Conservation (phyloP, 371 early-diverging fungal genomes). For the Mucor piriformis region DNA sequence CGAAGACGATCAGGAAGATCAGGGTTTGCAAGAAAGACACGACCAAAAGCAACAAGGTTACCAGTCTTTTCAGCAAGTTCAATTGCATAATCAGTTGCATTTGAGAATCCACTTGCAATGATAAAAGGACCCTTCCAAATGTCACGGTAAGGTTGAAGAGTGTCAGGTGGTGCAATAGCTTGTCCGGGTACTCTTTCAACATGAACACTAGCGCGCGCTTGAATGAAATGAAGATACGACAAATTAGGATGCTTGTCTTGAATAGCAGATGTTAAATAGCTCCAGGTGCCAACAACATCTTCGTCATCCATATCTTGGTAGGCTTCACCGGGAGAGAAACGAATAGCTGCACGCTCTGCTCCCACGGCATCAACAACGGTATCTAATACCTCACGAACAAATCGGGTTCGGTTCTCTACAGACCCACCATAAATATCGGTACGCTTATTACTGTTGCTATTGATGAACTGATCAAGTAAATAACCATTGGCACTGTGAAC, state of each 20-base stretch:
- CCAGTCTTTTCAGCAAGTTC: conserved; percentile 10
- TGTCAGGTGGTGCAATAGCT: conserved; percentile 1
- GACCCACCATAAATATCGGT: conserved; percentile 69
- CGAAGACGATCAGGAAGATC: conserved; percentile 22
- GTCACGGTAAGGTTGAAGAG: conserved; percentile 32
- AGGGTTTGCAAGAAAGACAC: conserved; percentile 26
- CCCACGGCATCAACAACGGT: conserved; percentile 48
- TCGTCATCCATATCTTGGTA: conserved; percentile 37
- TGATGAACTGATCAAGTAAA: conserved; percentile 61
- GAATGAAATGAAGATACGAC: conserved; percentile 39
- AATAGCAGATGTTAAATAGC: conserved; percentile 20
- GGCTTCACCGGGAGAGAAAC: conserved; percentile 18
- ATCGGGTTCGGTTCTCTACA: conserved; percentile 72
- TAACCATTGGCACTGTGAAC: conserved; percentile 75
- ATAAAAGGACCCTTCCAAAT: conserved; percentile 37
- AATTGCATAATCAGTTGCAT: conserved; percentile 7
- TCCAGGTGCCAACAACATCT: conserved; percentile 32
- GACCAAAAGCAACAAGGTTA: conserved; percentile 22
- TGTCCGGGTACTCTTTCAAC: neutral
- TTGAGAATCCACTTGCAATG: conserved; percentile 32
- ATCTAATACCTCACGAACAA: conserved; percentile 60
- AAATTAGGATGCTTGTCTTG: conserved; percentile 26
- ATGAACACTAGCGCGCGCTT: conserved; percentile 23
- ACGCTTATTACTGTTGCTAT: conserved; percentile 56
- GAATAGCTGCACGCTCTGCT: conserved; percentile 24